A percentile compares a stretch with the other conserved stretches of the same genome.
Evolutionary conservation across 139 green algal species (phyloP).

Genomic region (Chlamydomonas sphaeroides): DNA sequence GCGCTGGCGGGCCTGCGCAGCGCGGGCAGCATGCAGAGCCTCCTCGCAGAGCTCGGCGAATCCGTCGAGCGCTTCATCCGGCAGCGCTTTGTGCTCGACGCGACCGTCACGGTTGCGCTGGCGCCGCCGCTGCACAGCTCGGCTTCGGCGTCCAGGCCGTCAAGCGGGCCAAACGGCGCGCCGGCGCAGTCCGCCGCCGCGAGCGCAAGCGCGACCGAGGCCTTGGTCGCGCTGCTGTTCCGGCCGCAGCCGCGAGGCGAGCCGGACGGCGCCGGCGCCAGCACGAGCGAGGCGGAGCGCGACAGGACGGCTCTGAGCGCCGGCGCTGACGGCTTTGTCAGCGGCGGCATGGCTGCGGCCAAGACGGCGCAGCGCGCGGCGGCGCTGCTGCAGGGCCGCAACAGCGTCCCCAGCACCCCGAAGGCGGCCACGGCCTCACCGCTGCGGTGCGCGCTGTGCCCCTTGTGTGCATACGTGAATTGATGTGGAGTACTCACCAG

Average conservation of each 20-base stretch:
- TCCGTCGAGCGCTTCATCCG: neutral
- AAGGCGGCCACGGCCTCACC: neutral
- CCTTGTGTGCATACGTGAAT: too few relatives aligned
- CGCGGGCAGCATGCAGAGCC: constrained; percentile 10
- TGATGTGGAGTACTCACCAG: too few relatives aligned
- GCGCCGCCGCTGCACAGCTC: neutral
- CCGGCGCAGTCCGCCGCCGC: neutral
- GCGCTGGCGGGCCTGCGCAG: neutral
- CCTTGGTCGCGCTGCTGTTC: neutral
- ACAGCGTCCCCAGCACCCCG: neutral
- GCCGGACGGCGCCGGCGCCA: too few relatives aligned
- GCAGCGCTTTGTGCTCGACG: constrained; percentile 1
- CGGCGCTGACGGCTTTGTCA: too few relatives aligned
- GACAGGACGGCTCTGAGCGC: too few relatives aligned
- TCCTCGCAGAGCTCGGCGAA: neutral
- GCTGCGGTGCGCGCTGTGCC: too few relatives aligned
- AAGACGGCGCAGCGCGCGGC: too few relatives aligned
- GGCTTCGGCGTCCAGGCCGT: neutral
- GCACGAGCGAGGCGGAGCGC: too few relatives aligned
- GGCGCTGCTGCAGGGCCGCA: neutral
- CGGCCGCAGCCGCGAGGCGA: neutral
- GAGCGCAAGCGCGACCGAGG: neutral
- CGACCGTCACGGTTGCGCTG: neutral
- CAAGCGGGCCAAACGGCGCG: too few relatives aligned
- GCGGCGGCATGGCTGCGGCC: too few relatives aligned